These are phyloP conservation scores for Dothistroma pini DNA, from an alignment of 2,329 filamentous ascomycete genomes.

Conservation along the genomic window DNA sequence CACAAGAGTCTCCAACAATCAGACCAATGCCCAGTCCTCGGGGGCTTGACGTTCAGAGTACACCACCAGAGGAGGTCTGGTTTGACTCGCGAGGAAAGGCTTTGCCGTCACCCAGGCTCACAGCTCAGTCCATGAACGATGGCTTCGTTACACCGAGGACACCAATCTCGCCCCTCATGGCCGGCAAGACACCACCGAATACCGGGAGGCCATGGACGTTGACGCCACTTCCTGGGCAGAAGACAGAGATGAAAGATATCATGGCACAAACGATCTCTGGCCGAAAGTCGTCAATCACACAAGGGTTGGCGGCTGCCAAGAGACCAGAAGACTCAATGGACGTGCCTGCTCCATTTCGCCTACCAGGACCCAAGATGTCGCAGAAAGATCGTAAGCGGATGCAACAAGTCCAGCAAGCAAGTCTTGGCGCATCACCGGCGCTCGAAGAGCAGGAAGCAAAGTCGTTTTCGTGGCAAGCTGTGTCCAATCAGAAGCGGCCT, in stretches of 20 bases:
- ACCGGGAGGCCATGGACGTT: conserved; percentile 51
- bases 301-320: conserved; percentile 35
- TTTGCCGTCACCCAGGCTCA: conserved; percentile 27
- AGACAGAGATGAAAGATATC: conserved; percentile 70
- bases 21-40: conserved; percentile 26
- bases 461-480: conserved; percentile 60
- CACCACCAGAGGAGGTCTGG: conserved; percentile 37
- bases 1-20: conserved; percentile 28
- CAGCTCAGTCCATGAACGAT: conserved; percentile 26
- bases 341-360: conserved; percentile 27
- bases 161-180: conserved; percentile 32
- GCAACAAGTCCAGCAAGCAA: conserved; percentile 58
- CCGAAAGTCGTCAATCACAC: conserved; percentile 43
- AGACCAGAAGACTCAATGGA: conserved; percentile 12
- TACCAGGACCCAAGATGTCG: conserved; percentile 62
- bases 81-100: conserved; percentile 40
- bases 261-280: conserved; percentile 59
- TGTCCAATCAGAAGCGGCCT: conserved; percentile 48
- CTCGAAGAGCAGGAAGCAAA: conserved; percentile 9
- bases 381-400: conserved; percentile 90
- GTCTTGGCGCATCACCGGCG: background rate
- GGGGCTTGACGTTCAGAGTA: conserved; percentile 25
- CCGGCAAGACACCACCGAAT: conserved; percentile 25
- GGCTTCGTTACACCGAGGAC: conserved; percentile 29
- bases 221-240: conserved; percentile 49